Conservation (phyloP, 768 basidiomycete species). For the Phlebiopsis gigantea region DNA sequence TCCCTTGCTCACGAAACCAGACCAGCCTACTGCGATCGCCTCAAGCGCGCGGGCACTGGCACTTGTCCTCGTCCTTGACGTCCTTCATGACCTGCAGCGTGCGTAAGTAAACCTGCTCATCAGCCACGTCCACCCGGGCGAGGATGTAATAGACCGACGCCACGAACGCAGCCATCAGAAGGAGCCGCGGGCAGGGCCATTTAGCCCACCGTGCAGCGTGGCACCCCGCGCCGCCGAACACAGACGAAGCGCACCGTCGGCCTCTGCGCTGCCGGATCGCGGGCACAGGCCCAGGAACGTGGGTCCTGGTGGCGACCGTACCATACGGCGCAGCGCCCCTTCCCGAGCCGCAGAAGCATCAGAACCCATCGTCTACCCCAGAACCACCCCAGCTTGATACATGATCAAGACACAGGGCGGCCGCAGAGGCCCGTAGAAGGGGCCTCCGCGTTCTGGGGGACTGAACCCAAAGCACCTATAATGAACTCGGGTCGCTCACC, state of each 20-base stretch:
- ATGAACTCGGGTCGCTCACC: conserved; percentile 35
- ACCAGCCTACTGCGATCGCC: neutral
- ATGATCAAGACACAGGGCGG: neutral
- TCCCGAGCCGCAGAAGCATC: conserved; percentile 1
- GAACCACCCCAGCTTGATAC: neutral
- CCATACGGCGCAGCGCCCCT: conserved; percentile 2
- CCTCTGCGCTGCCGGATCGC: neutral
- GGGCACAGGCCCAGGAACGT: conserved; percentile 5
- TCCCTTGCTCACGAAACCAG: neutral
- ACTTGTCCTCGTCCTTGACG: conserved; percentile 46
- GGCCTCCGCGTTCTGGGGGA: neutral
- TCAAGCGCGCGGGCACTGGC: conserved; percentile 33
- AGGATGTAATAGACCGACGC: neutral
- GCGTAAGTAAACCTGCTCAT: neutral
- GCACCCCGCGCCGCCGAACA: neutral
- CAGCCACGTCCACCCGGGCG: neutral
- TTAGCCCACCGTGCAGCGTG: conserved; percentile 1
- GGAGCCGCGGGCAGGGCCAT: neutral
- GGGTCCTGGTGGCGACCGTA: neutral
- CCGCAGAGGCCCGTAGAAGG: neutral
- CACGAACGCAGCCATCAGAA: conserved; percentile 9
- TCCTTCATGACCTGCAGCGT: conserved; percentile 40
- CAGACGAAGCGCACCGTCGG: neutral
- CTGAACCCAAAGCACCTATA: conserved; percentile 1
- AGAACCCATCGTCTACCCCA: neutral